Conservation (phyloP, 140 eudicot species). For the Senecio squalidus region DNA sequence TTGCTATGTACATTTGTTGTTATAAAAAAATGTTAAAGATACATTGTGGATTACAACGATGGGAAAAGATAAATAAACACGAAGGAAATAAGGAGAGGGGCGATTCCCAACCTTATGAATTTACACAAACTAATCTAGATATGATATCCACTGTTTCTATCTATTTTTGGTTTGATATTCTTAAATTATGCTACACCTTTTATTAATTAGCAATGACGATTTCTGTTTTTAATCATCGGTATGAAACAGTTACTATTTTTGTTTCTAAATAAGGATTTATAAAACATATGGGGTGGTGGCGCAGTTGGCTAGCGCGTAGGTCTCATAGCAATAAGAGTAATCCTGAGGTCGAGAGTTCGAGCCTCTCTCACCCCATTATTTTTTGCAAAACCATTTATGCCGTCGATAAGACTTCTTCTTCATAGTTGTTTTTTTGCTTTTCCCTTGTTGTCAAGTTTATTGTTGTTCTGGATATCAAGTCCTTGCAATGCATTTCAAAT, state of each 20-base stretch:
- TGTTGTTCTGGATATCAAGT: too few relatives aligned
- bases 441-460: too few relatives aligned
- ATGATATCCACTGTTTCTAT: neutral
- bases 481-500: too few relatives aligned
- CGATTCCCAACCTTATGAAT: slow-evolving; percentile 11
- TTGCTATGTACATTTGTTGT: slow-evolving; percentile 15
- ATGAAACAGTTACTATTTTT: too few relatives aligned
- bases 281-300: slow-evolving; percentile 82
- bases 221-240: too few relatives aligned
- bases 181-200: slow-evolving; percentile 4
- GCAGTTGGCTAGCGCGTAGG: slow-evolving; percentile 99
- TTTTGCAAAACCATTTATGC: too few relatives aligned
- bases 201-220: neutral
- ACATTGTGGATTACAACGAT: slow-evolving; percentile 12
- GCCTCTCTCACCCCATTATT: slow-evolving; percentile 91
- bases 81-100: slow-evolving; percentile 3
- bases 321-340: slow-evolving; percentile 72
- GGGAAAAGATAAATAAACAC: neutral
- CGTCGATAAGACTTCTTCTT: too few relatives aligned
- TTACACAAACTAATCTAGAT: neutral
- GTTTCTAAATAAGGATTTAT: too few relatives aligned
- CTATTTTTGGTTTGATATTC: neutral
- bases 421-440: too few relatives aligned
- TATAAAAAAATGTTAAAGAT: slow-evolving; percentile 4
- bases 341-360: slow-evolving; percentile 99